A percentile compares a stretch with the other conserved stretches of the same genome.
phyloP scores from a whole-genome alignment of 2,329 filamentous ascomycete genomes.

The Phyllosticta citriasiana region DNA sequence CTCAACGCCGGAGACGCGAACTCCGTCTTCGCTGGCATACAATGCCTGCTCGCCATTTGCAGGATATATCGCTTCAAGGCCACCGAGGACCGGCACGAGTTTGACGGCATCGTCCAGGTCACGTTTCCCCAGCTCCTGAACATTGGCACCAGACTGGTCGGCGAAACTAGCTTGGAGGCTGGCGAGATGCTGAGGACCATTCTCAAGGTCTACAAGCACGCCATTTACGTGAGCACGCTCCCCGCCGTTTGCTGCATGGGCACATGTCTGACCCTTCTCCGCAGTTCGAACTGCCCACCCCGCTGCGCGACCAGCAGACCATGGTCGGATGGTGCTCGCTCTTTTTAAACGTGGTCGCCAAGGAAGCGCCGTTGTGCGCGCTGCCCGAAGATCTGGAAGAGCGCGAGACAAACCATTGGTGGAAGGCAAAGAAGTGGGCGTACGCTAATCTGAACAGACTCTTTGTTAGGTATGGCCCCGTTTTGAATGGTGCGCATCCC shows the following conservation, averaged over 20 bases:
- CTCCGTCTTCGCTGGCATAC: conserved; percentile 84
- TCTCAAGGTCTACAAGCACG: conserved; percentile 96
- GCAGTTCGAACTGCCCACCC: conserved; percentile 75
- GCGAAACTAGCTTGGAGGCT: conserved; percentile 86
- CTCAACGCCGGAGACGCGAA: conserved; percentile 76
- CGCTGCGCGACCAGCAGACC: conserved; percentile 66
- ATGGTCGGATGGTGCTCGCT: conserved; percentile 95
- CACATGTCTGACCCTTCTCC: conserved; percentile 17
- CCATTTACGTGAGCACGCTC: conserved; percentile 69
- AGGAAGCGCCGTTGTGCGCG: conserved; percentile 67
- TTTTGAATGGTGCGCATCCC: conserved; percentile 11
- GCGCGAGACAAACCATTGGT: conserved; percentile 92
- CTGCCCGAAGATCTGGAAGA: conserved; percentile 74
- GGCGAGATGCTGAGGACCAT: conserved; percentile 94
- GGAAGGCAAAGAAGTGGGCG: conserved; percentile 99
- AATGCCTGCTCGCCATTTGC: conserved; percentile 90
- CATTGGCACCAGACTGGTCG: conserved; percentile 81
- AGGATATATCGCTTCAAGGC: conserved; percentile 91
- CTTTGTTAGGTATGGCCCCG: conserved; percentile 61
- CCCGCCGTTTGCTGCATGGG: too few relatives aligned
- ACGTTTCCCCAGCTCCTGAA: conserved; percentile 80
- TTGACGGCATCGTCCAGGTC: conserved; percentile 86
- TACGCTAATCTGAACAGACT: conserved; percentile 96
- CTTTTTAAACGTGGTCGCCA: conserved; percentile 82
- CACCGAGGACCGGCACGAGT: conserved; percentile 71